phyloP scores from a whole-genome alignment of 2,329 filamentous ascomycete genomes.

The Epichloe bromicola region DNA sequence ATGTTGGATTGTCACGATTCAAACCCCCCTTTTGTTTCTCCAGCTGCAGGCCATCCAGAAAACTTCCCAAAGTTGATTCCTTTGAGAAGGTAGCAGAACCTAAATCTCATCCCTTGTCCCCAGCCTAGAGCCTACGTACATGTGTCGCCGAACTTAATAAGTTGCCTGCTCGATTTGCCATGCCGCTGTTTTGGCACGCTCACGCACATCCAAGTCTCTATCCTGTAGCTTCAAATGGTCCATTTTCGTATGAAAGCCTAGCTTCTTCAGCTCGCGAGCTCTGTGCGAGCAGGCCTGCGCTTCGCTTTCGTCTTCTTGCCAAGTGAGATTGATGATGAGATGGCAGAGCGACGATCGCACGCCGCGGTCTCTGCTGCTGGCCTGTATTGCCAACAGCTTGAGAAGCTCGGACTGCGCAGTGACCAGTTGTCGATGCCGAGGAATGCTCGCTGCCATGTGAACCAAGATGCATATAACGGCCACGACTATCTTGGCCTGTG shows the following conservation, averaged over 20 bases:
- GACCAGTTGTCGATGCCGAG: constrained; percentile 64
- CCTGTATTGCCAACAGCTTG: constrained; percentile 57
- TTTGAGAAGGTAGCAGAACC: neutral
- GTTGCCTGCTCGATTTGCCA: constrained; percentile 50
- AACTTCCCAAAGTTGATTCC: too few species aligned
- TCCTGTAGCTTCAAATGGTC: constrained; percentile 51
- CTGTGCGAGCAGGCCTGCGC: constrained; percentile 51
- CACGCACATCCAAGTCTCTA: constrained; percentile 65
- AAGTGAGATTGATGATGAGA: constrained; percentile 75
- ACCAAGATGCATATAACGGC: constrained; percentile 73
- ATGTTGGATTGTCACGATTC: neutral
- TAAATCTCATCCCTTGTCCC: neutral
- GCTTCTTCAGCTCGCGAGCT: constrained; percentile 51
- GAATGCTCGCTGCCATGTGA: constrained; percentile 73
- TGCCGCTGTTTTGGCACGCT: constrained; percentile 68
- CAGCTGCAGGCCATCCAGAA: too few species aligned
- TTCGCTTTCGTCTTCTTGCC: constrained; percentile 63
- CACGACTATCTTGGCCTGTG: constrained; percentile 57
- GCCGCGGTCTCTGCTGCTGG: constrained; percentile 57
- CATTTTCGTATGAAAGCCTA: constrained; percentile 59
- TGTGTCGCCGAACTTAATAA: constrained; percentile 7
- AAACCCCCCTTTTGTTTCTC: neutral
- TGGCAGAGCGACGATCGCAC: constrained; percentile 72
- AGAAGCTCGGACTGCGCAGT: constrained; percentile 67
- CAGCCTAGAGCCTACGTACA: neutral